Conservation (phyloP, 1,284 basidiomycete genomes). For the Tremellales sp. region DNA sequence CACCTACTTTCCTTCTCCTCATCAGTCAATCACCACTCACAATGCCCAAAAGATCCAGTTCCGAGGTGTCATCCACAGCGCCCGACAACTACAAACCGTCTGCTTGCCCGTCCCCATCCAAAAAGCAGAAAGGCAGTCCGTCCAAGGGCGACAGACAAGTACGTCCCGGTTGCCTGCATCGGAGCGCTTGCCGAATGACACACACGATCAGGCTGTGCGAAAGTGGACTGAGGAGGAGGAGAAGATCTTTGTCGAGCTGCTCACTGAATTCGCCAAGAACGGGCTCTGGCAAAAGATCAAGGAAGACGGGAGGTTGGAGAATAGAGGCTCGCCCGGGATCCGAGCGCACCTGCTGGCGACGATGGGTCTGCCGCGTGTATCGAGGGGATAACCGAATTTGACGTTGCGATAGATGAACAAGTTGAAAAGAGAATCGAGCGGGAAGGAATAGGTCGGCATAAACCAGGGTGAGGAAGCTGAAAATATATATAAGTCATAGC, state of each 20-base stretch:
- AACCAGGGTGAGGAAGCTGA: too few relatives aligned
- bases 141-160: neutral
- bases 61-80: too few relatives aligned
- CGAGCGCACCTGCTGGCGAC: conserved; percentile 22
- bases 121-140: neutral
- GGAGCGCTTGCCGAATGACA: neutral
- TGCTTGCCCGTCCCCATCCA: neutral
- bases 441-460: too few relatives aligned
- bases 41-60: too few relatives aligned
- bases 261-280: conserved; percentile 1
- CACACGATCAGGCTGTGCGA: neutral
- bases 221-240: neutral
- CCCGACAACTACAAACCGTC: neutral
- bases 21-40: too few relatives aligned
- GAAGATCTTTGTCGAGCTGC: neutral
- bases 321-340: conserved; percentile 21
- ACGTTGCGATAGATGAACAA: too few relatives aligned
- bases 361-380: too few relatives aligned
- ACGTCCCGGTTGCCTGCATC: neutral
- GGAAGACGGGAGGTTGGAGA: conserved; percentile 22
- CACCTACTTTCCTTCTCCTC: too few relatives aligned
- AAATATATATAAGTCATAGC: too few relatives aligned
- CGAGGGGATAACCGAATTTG: too few relatives aligned
- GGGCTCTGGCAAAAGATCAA: conserved; percentile 3
- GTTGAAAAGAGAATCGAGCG: too few relatives aligned